phyloP scores from a whole-genome alignment of 345 rosid genomes.

The Litchi chinensis region DNA sequence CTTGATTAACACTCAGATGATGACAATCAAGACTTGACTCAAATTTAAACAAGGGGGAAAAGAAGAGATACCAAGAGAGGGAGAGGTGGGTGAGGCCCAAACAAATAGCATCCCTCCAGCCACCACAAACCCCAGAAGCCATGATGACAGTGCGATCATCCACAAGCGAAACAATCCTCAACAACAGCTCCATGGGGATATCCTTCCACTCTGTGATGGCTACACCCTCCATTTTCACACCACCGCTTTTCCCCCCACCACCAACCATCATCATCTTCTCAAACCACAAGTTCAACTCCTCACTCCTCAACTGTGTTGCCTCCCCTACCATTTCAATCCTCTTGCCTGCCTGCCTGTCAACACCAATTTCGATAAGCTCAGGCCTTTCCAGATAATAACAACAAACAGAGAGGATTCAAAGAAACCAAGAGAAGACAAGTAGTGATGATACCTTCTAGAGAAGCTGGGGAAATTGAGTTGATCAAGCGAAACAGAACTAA shows the following conservation, averaged over 20 bases:
- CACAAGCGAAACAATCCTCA: conserved; percentile 72
- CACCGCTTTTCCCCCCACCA: background rate
- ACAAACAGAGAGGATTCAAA: too few relatives aligned
- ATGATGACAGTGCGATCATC: conserved; percentile 72
- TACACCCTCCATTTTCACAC: conserved; percentile 51
- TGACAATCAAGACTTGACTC: background rate
- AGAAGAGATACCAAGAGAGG: conserved; percentile 67
- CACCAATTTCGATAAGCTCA: background rate
- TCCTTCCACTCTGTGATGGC: conserved; percentile 80
- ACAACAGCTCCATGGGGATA: conserved; percentile 80
- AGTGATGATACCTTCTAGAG: conserved; percentile 26
- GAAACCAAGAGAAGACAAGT: background rate
- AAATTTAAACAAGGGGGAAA: background rate
- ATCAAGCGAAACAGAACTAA: background rate
- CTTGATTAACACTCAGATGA: background rate
- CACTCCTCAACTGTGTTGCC: conserved; percentile 31
- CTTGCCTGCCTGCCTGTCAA: too few relatives aligned
- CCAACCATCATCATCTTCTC: conserved; percentile 58
- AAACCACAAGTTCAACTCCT: conserved; percentile 64
- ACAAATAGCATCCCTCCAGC: conserved; percentile 90
- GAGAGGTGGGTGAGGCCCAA: conserved; percentile 77
- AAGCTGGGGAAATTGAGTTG: background rate
- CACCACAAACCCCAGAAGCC: conserved; percentile 88
- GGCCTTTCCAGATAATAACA: conserved; percentile 2
- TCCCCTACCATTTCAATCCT: conserved; percentile 36